These are phyloP conservation scores for Cladorrhinum sp. DNA, from an alignment of 2,329 filamentous ascomycete species.

Conservation along the genomic window DNA sequence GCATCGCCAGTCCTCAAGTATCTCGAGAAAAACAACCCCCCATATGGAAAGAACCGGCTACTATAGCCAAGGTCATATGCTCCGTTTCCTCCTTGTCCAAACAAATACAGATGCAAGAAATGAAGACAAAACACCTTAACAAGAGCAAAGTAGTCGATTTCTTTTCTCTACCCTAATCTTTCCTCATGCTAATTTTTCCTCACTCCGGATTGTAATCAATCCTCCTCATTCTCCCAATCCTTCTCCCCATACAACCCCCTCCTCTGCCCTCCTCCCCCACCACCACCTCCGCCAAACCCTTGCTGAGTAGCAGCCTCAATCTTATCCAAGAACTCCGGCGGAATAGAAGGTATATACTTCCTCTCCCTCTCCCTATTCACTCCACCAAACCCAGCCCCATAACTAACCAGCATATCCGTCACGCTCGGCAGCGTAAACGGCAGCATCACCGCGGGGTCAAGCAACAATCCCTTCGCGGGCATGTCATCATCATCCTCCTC, in stretches of 20 bases:
- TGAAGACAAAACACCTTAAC: no score
- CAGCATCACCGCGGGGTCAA: conserved; percentile 88
- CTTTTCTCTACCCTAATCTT: not conserved
- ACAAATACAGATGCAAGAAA: no score
- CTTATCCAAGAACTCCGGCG: conserved; percentile 87
- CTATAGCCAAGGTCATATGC: no score
- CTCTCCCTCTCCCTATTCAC: conserved; percentile 86
- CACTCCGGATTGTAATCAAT: no score
- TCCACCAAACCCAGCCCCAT: conserved; percentile 91
- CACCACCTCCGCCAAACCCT: conserved; percentile 34
- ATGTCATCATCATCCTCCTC: conserved; percentile 63
- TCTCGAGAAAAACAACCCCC: no score
- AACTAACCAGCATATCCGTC: conserved; percentile 95
- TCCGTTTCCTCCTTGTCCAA: no score
- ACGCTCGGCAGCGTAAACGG: conserved; percentile 94
- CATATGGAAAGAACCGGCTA: no score
- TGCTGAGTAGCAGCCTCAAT: conserved; percentile 55
- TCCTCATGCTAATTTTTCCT: not conserved
- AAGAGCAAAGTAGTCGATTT: not conserved
- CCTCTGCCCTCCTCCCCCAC: conserved; percentile 36
- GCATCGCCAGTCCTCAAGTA: no score
- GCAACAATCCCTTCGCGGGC: conserved; percentile 69
- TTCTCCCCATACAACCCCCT: conserved; percentile 57
- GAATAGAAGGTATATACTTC: conserved; percentile 94
- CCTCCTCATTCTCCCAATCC: conserved; percentile 63